Conservation (phyloP, 768 basidiomycete species). For the Psilocybe tampanensis region DNA sequence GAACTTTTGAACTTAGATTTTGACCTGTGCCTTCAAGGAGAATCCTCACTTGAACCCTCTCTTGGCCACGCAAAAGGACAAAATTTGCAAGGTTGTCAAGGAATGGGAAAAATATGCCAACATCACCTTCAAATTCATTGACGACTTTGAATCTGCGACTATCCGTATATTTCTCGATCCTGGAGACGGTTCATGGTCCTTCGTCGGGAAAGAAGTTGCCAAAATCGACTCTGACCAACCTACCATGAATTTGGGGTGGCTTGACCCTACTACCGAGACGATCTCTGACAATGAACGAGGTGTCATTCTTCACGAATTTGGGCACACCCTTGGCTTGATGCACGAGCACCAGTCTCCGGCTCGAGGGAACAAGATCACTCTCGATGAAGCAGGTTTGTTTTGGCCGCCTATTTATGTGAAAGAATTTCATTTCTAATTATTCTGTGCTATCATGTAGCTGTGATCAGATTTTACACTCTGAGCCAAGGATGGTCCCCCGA, state of each 20-base stretch:
- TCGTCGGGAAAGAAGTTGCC: not conserved
- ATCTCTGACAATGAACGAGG: slow-evolving; percentile 9
- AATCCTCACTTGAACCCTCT: not conserved
- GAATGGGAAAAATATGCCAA: slow-evolving; percentile 20
- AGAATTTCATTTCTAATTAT: not conserved
- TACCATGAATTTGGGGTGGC: not conserved
- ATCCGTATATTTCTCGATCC: slow-evolving; percentile 11
- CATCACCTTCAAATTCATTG: slow-evolving; percentile 11
- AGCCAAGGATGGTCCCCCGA: slow-evolving; percentile 14
- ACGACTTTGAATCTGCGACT: not conserved
- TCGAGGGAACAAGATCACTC: slow-evolving; percentile 12
- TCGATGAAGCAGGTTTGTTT: slow-evolving; percentile 13
- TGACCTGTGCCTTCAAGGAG: not conserved
- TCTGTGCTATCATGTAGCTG: not conserved
- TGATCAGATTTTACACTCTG: slow-evolving; percentile 10
- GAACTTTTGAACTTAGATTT: not conserved
- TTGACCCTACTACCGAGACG: not conserved
- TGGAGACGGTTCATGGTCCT: not conserved
- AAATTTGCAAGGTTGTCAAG: slow-evolving; percentile 14
- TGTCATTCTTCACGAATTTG: slow-evolving; percentile 22
- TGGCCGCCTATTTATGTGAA: too few species aligned
- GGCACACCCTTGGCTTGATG: slow-evolving; percentile 18
- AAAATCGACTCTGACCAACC: not conserved
- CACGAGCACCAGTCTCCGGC: slow-evolving; percentile 21
- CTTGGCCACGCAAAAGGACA: slow-evolving; percentile 12